Conservation (phyloP, 2,329 filamentous ascomycete species). For the Cladophialophora bantiana region DNA sequence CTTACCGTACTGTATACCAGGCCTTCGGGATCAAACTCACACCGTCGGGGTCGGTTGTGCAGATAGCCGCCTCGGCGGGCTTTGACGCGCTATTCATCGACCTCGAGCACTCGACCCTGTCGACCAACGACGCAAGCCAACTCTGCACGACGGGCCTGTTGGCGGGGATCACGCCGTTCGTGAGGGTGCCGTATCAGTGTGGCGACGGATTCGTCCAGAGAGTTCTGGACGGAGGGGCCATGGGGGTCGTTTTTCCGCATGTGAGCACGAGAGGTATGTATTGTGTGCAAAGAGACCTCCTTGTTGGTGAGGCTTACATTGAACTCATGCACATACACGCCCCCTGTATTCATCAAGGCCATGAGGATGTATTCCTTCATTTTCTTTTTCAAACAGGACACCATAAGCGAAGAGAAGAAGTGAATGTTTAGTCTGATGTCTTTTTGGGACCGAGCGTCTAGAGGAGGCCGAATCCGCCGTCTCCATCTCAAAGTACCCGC, state of each 20-base stretch:
- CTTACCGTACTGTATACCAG: neutral
- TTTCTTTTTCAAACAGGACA: neutral
- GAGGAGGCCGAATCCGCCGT: constrained; percentile 23
- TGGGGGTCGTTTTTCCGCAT: constrained; percentile 33
- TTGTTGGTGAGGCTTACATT: neutral
- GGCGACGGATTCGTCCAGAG: constrained; percentile 42
- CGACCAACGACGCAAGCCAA: constrained; percentile 43
- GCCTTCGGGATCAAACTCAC: constrained; percentile 44
- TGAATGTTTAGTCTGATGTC: neutral
- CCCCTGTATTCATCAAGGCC: neutral
- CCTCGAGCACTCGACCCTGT: constrained; percentile 48
- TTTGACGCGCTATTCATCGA: constrained; percentile 52
- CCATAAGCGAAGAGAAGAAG: neutral
- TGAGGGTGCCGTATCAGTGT: constrained; percentile 42
- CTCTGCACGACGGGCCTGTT: constrained; percentile 43
- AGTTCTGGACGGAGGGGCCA: constrained; percentile 30
- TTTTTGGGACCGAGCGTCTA: neutral
- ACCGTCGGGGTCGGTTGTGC: constrained; percentile 43
- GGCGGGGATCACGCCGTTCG: constrained; percentile 38
- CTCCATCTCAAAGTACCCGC: constrained; percentile 25
- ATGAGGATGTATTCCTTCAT: no score
- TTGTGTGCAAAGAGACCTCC: neutral
- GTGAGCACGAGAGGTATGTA: constrained; percentile 28
- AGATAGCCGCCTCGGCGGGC: constrained; percentile 46
- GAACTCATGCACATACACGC: neutral